phyloP scores from a whole-genome alignment of 164 flowering plant species.

The Vitis vinifera region DNA sequence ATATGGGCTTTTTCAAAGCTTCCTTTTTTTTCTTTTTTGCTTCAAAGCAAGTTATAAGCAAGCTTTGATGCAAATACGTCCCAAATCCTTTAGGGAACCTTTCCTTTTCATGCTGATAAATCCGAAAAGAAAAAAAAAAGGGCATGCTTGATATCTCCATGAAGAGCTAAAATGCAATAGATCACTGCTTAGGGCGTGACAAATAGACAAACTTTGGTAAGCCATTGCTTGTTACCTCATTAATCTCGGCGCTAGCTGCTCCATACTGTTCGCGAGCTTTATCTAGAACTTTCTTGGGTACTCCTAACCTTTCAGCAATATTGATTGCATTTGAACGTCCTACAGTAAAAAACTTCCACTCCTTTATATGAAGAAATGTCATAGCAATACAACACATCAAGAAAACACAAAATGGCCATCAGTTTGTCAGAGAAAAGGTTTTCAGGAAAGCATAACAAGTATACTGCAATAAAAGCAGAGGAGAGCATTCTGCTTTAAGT shows the following conservation, averaged over 20 bases:
- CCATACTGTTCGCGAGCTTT: constrained; percentile 83
- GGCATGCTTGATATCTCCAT: neutral
- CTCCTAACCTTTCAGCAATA: constrained; percentile 82
- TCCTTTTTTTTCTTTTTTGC: too few relatives aligned
- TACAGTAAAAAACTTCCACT: constrained; percentile 26
- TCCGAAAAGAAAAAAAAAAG: neutral
- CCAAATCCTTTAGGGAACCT: neutral
- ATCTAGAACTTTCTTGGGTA: constrained; percentile 54
- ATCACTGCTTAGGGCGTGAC: too few relatives aligned
- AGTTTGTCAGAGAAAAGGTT: too few relatives aligned
- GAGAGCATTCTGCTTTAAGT: too few relatives aligned
- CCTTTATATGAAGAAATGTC: constrained; percentile 2
- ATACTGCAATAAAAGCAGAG: neutral
- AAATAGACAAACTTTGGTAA: too few relatives aligned
- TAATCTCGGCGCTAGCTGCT: constrained; percentile 80
- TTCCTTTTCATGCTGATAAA: neutral
- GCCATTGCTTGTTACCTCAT: constrained; percentile 50
- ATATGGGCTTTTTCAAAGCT: neutral
- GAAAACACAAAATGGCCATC: too few relatives aligned
- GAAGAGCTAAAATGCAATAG: too few relatives aligned
- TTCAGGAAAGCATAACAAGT: too few relatives aligned
- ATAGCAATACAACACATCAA: neutral
- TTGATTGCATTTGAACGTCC: constrained; percentile 96
- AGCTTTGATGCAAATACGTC: neutral
- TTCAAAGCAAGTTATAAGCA: too few relatives aligned